Percentiles rank a stretch among this genome's conserved stretches.
phyloP scores from a whole-genome alignment of 2,329 filamentous ascomycete species.

The Pyrenophora teres region DNA sequence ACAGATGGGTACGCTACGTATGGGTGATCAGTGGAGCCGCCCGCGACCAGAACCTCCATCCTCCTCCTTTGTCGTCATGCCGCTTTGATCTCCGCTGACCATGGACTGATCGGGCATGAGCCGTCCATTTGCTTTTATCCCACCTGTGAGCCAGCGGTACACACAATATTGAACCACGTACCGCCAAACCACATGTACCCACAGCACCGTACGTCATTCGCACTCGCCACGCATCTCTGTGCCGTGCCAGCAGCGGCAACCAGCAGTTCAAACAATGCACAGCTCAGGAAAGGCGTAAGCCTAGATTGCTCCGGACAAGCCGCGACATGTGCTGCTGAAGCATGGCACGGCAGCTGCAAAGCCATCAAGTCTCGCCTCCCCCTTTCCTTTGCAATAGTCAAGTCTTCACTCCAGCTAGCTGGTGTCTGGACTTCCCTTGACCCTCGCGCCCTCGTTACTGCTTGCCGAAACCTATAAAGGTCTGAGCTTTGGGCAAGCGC shows the following conservation, averaged over 20 bases:
- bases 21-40: conserved; percentile 27
- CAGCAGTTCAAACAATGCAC: not conserved
- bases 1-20: conserved; percentile 15
- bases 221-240: conserved; percentile 13
- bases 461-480: not conserved
- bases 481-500: conserved; percentile 1
- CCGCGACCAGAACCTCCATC: conserved; percentile 3
- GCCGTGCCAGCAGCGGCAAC: not conserved
- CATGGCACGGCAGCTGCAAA: conserved; percentile 4
- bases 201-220: conserved; percentile 21
- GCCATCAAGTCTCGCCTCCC: not conserved
- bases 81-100: conserved; percentile 15
- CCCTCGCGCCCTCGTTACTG: not conserved
- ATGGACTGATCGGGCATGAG: conserved; percentile 4
- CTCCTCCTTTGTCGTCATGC: conserved; percentile 31
- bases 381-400: not conserved
- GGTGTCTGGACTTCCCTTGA: conserved; percentile 3
- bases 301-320: not conserved
- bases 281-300: not conserved
- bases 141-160: not conserved
- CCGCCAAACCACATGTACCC: conserved; percentile 7
- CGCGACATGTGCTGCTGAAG: not conserved
- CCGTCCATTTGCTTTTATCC: not conserved
- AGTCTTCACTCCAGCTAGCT: not conserved
- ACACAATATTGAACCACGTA: not conserved